Evolutionary conservation across 2,329 filamentous ascomycete genomes (phyloP).

Genomic region (Penicillium sp.): DNA sequence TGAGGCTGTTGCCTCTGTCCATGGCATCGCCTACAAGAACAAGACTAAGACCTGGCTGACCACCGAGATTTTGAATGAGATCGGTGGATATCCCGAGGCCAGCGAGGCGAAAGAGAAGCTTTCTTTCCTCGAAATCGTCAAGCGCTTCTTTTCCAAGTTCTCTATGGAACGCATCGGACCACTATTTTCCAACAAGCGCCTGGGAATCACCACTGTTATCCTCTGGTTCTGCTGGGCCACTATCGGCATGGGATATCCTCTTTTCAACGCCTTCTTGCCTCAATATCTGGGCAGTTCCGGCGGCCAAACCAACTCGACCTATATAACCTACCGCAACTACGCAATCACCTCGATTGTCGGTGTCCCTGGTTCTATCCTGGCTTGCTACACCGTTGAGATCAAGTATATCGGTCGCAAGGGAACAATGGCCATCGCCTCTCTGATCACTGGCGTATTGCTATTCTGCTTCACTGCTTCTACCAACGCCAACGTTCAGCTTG

Average conservation of each 20-base stretch:
- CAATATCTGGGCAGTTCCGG: constrained; percentile 74
- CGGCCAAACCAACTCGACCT: constrained; percentile 56
- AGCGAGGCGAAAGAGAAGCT: constrained; percentile 47
- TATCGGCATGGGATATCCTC: constrained; percentile 83
- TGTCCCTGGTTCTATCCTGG: constrained; percentile 75
- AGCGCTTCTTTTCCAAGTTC: constrained; percentile 66
- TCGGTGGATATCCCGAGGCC: constrained; percentile 53
- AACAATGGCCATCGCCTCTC: constrained; percentile 58
- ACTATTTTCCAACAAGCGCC: constrained; percentile 57
- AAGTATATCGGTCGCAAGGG: constrained; percentile 66
- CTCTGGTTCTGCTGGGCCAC: constrained; percentile 81
- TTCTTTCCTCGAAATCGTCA: constrained; percentile 54
- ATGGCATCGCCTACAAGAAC: constrained; percentile 76
- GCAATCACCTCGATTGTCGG: constrained; percentile 78
- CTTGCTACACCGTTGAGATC: constrained; percentile 72
- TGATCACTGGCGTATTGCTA: constrained; percentile 58
- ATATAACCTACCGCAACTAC: constrained; percentile 73
- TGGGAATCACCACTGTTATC: constrained; percentile 55
- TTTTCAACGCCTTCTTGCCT: constrained; percentile 87
- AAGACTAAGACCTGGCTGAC: constrained; percentile 72
- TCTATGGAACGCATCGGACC: constrained; percentile 68
- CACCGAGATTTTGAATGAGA: constrained; percentile 64
- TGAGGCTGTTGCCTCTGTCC: constrained; percentile 78
- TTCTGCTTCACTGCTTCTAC: constrained; percentile 59
- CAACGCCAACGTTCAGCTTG: constrained; percentile 54